Evolutionary conservation across 2,329 filamentous ascomycete species (phyloP).

Genomic region (Phaeophleospora eucalypticola): DNA sequence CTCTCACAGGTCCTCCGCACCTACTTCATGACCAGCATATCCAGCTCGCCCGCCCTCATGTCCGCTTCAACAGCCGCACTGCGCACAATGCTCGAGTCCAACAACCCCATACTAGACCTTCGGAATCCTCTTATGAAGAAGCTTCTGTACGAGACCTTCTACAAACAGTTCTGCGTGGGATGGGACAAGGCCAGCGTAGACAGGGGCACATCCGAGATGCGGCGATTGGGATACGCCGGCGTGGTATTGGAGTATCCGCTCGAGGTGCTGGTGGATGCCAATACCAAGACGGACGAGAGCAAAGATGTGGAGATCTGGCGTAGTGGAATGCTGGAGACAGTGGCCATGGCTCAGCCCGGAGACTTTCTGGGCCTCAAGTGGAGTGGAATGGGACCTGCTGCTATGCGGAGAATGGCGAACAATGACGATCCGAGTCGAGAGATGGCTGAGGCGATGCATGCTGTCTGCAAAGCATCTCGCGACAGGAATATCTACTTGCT

Average conservation of each 20-base stretch:
- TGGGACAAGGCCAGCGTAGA: slow-evolving; percentile 66
- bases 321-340: slow-evolving; percentile 68
- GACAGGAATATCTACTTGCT: slow-evolving; percentile 68
- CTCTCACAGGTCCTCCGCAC: slow-evolving; percentile 64
- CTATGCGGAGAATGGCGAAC: slow-evolving; percentile 62
- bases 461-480: slow-evolving; percentile 69
- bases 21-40: slow-evolving; percentile 64
- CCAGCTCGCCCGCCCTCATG: slow-evolving; percentile 66
- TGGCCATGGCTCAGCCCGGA: slow-evolving; percentile 50
- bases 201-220: slow-evolving; percentile 60
- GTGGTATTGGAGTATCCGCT: slow-evolving; percentile 81
- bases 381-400: slow-evolving; percentile 74
- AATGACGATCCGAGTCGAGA: slow-evolving; percentile 59
- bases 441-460: slow-evolving; percentile 66
- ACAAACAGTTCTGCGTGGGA: slow-evolving; percentile 86
- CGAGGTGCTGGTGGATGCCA: slow-evolving; percentile 61
- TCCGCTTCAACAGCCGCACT: slow-evolving; percentile 66
- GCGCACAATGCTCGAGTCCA: slow-evolving; percentile 64
- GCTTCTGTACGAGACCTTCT: slow-evolving; percentile 77
- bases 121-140: slow-evolving; percentile 66
- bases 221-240: slow-evolving; percentile 72
- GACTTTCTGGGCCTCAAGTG: slow-evolving; percentile 62
- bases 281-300: slow-evolving; percentile 52
- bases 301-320: slow-evolving; percentile 68
- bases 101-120: slow-evolving; percentile 63